These are phyloP conservation scores for Epichloe scottii DNA, from an alignment of 2,329 filamentous ascomycete species.

Conservation along the genomic window DNA sequence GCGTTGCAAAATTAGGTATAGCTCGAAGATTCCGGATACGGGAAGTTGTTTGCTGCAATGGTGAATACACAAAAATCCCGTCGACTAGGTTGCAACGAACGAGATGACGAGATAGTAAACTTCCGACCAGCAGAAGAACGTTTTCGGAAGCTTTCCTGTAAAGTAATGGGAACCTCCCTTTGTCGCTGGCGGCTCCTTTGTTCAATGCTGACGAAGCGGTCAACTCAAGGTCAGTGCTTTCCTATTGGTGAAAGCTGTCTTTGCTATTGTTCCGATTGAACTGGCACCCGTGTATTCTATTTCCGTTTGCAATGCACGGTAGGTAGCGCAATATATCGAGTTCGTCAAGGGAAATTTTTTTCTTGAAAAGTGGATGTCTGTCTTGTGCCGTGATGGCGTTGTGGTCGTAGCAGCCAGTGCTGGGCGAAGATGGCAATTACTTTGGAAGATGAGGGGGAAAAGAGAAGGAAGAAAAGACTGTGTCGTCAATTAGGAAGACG, in stretches of 20 bases:
- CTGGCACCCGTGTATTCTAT: background rate
- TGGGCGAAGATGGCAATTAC: background rate
- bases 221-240: background rate
- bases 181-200: slow-evolving; percentile 2
- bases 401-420: background rate
- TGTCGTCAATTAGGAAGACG: background rate
- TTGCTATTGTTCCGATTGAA: slow-evolving; percentile 2
- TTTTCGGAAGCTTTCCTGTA: background rate
- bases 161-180: background rate
- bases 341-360: no score
- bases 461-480: background rate
- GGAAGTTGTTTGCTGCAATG: background rate
- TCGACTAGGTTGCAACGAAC: background rate
- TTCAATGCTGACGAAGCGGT: background rate
- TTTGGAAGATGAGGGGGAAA: background rate
- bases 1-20: no score
- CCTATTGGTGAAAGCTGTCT: background rate
- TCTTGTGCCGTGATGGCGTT: background rate
- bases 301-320: background rate
- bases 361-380: background rate
- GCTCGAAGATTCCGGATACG: background rate
- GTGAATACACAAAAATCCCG: background rate
- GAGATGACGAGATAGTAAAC: background rate
- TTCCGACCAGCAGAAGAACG: slow-evolving; percentile 10
- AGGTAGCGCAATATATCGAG: background rate